Evolutionary conservation across 2,329 filamentous ascomycete genomes (phyloP), one percentile per base, ranked within the genome.

Genomic region (Colletotrichum musicola): DNA sequence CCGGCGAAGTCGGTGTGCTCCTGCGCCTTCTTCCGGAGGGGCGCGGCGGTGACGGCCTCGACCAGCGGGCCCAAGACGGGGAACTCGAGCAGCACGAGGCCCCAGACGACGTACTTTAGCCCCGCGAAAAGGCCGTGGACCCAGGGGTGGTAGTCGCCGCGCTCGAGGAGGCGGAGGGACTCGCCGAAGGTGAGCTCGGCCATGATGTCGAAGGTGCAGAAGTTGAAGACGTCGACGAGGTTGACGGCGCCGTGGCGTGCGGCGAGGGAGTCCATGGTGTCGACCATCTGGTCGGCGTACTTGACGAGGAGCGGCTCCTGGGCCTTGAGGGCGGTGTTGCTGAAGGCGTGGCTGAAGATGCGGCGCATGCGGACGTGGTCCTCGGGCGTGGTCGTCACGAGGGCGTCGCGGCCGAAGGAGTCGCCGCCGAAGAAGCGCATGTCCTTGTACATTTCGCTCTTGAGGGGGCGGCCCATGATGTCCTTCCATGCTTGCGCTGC

Each of bases 241-340:
- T 68, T 64, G 47, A 68, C 14, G 18, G 30, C n/a, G 0, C 50
- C 66, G n/a, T 60, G 16, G 40, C 56, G 56, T 4, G 18, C 4
- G 61, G 10, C 13, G 20, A 73, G 73, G 42, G 84, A 66, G 40
- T 75, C 77, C 65, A 68, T 68, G 12, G 61, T 51, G 13, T 73
- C 60, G 44, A 84, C 75, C 56, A 85, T 76, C 18, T 82, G 69
- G 53, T 80, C 74, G 10, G 82, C 78, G 71, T 84, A 82, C 0
- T 71, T 70, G 64, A 76, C 73, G 60, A 85, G 71, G 1, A 74
- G 44, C 0, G 72, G 60, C 57, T 77, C 72, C 64, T 78, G 76
- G 0, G 70, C 71, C 18, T 69, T 47, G 69, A 77, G 64, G 1
- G 71, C 63, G 40, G 71, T 70, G 25, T 73, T 74, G 13, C 68